Conservation (phyloP, 106 monocot species). For the Acorus gramineus region DNA sequence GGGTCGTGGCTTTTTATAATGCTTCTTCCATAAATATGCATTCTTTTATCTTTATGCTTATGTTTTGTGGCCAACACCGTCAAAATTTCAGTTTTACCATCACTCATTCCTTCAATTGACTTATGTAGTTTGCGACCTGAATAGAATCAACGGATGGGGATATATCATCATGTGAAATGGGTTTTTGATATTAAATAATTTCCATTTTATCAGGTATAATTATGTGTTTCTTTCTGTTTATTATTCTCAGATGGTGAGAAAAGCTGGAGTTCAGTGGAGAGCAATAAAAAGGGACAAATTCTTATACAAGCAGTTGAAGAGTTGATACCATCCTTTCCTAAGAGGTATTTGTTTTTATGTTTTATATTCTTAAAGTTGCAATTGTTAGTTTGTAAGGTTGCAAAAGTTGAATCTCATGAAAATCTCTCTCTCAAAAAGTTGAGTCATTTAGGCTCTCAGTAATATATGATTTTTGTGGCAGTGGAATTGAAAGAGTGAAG, state of each 20-base stretch:
- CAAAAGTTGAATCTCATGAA: background rate
- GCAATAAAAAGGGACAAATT: constrained; percentile 8
- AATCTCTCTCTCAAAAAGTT: too few species aligned
- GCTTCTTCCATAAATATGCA: background rate
- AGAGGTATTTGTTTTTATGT: constrained; percentile 27
- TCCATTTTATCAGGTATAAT: background rate
- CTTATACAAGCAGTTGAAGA: constrained; percentile 39
- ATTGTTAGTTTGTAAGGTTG: background rate
- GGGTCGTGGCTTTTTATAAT: background rate
- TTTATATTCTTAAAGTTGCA: too few species aligned
- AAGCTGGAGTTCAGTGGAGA: background rate
- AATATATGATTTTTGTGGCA: constrained; percentile 10
- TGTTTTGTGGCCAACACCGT: background rate
- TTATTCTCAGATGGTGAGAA: constrained; percentile 11
- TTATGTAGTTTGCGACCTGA: too few species aligned
- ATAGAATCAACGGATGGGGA: too few species aligned
- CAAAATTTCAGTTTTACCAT: background rate
- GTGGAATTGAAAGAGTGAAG: constrained; percentile 29
- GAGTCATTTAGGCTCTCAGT: background rate
- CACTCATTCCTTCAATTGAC: too few species aligned
- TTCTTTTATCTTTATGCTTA: background rate
- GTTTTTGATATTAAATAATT: too few species aligned
- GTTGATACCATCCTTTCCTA: constrained; percentile 36
- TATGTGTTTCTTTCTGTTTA: background rate
- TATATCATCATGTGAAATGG: too few species aligned